A percentile compares a stretch with the other conserved stretches of the same genome.
These are phyloP conservation scores for Gossypium herbaceum DNA, from an alignment of 345 rosid species.

Conservation along the genomic window DNA sequence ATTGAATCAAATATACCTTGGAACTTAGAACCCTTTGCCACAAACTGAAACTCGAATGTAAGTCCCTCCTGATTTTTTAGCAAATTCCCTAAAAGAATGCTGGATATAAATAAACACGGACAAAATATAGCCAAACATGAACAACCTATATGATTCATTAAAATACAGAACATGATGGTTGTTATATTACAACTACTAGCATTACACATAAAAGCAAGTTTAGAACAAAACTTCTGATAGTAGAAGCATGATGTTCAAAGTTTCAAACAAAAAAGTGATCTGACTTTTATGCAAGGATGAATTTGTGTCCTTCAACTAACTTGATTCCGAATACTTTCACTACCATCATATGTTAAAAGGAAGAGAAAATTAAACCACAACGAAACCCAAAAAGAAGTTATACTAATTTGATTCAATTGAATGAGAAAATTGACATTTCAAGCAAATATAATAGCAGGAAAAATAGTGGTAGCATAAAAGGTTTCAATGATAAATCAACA, in stretches of 20 bases:
- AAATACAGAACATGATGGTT: neutral
- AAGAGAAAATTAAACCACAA: neutral
- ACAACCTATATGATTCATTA: neutral
- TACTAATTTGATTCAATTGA: neutral
- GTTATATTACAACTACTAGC: neutral
- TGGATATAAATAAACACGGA: neutral
- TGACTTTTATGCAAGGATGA: no score
- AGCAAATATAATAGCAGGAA: neutral
- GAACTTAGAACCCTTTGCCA: slow-evolving; percentile 16
- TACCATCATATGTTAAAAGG: no score
- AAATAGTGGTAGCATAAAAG: neutral
- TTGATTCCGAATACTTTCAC: no score
- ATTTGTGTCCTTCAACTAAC: no score
- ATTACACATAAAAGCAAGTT: neutral
- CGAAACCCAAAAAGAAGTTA: neutral
- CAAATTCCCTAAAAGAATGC: slow-evolving; percentile 20
- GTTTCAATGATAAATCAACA: neutral
- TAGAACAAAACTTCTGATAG: neutral
- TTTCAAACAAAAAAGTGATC: neutral
- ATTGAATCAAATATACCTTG: slow-evolving; percentile 29
- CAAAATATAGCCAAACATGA: neutral
- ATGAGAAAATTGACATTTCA: neutral
- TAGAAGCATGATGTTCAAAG: neutral
- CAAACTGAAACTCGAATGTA: slow-evolving; percentile 20
- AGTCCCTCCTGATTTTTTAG: slow-evolving; percentile 14